Conservation (phyloP, 106 monocot genomes). For the Dendrobium huoshanense region DNA sequence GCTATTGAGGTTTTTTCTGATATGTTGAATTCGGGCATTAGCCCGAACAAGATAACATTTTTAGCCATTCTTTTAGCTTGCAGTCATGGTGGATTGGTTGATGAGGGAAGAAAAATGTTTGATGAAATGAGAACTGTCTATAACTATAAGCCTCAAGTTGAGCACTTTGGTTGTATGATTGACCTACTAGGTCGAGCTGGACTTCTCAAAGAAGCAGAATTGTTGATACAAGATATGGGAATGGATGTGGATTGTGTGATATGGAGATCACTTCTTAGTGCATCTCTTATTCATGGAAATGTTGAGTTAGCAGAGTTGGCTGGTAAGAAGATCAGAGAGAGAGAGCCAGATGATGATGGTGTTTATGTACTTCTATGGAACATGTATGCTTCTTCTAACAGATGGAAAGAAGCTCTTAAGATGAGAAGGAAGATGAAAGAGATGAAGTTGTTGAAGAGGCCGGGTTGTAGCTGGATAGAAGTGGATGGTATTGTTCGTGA, state of each 20-base stretch:
- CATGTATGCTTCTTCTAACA: constrained; percentile 31
- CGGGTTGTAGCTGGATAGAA: constrained; percentile 48
- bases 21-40: constrained; percentile 18
- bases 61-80: constrained; percentile 37
- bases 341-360: constrained; percentile 32
- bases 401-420: constrained; percentile 30
- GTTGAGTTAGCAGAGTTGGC: constrained; percentile 24
- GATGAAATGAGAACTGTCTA: constrained; percentile 12
- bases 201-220: constrained; percentile 21
- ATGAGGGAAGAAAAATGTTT: constrained; percentile 32
- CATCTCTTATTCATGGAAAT: constrained; percentile 29
- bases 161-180: constrained; percentile 51
- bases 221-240: constrained; percentile 29
- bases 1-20: constrained; percentile 16
- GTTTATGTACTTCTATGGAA: constrained; percentile 44
- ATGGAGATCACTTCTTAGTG: constrained; percentile 40
- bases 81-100: constrained; percentile 29
- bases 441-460: constrained; percentile 25
- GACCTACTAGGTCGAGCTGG: constrained; percentile 50
- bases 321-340: constrained; percentile 28
- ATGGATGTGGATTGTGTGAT: constrained; percentile 25
- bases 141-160: constrained; percentile 15
- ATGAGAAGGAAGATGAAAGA: constrained; percentile 35
- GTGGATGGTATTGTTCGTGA: constrained; percentile 43
- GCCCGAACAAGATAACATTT: constrained; percentile 43